phyloP scores from a whole-genome alignment of 768 basidiomycete species.

The Lyophyllum shimeji region DNA sequence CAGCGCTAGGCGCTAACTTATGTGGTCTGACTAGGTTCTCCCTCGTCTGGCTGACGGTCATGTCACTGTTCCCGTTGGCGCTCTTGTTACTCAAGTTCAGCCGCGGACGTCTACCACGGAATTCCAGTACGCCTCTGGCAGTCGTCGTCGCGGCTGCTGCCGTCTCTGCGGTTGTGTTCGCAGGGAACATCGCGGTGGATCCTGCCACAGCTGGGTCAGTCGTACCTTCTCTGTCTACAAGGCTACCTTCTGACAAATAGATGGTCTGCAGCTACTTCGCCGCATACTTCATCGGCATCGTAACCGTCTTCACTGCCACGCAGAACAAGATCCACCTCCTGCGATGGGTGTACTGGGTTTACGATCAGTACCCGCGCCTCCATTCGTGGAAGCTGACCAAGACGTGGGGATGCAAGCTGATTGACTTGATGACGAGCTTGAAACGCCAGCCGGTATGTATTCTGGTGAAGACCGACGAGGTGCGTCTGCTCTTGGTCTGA shows the following conservation, averaged over 20 bases:
- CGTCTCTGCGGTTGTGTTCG: slow-evolving; percentile 44
- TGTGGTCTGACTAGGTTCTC: slow-evolving; percentile 47
- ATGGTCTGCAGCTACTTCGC: slow-evolving; percentile 50
- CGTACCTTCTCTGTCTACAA: neutral
- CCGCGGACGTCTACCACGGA: slow-evolving; percentile 54
- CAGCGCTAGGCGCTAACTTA: slow-evolving; percentile 17
- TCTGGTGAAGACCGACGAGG: slow-evolving; percentile 66
- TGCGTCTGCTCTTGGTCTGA: slow-evolving; percentile 23
- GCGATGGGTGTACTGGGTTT: slow-evolving; percentile 58
- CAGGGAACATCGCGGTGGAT: slow-evolving; percentile 61
- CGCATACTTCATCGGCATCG: slow-evolving; percentile 55
- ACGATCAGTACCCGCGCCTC: slow-evolving; percentile 56
- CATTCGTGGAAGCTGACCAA: slow-evolving; percentile 38
- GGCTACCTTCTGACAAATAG: neutral
- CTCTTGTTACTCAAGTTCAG: slow-evolving; percentile 64
- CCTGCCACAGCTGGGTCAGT: slow-evolving; percentile 55
- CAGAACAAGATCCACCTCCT: slow-evolving; percentile 57
- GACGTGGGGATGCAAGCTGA: slow-evolving; percentile 43
- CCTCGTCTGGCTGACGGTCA: slow-evolving; percentile 64
- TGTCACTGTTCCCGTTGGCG: slow-evolving; percentile 63
- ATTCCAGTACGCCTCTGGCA: slow-evolving; percentile 35
- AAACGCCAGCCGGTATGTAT: slow-evolving; percentile 59
- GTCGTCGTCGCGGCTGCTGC: slow-evolving; percentile 41
- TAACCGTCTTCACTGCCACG: slow-evolving; percentile 44
- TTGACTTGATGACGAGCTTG: slow-evolving; percentile 42